Evolutionary conservation across 352 stramenopile species (phyloP).

Genomic region (Aphanomyces stellatus): DNA sequence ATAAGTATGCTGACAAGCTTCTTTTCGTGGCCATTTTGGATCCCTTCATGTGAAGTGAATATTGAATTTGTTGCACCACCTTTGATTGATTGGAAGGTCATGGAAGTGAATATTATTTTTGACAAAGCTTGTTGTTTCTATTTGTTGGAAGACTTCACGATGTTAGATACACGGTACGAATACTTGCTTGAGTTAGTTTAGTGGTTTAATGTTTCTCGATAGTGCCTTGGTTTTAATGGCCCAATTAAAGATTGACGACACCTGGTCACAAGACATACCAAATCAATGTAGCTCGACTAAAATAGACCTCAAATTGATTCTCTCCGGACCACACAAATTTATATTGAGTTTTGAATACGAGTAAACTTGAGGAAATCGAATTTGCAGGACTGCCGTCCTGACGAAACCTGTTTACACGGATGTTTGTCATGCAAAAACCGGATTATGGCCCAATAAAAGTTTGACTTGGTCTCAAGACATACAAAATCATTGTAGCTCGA

Average conservation of each 20-base stretch:
- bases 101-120: slow-evolving; percentile 49
- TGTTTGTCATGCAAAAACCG: neutral
- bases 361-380: neutral
- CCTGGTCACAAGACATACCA: slow-evolving; percentile 48
- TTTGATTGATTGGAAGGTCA: slow-evolving; percentile 65
- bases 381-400: neutral
- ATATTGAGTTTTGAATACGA: neutral
- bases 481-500: slow-evolving; percentile 45
- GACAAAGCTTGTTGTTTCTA: slow-evolving; percentile 62
- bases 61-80: slow-evolving; percentile 55
- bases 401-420: neutral
- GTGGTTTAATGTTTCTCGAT: neutral
- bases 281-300: slow-evolving; percentile 58
- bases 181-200: neutral
- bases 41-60: slow-evolving; percentile 35
- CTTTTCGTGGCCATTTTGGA: slow-evolving; percentile 52
- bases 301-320: slow-evolving; percentile 55
- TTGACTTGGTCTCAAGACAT: slow-evolving; percentile 54
- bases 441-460: slow-evolving; percentile 45
- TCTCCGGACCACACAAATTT: neutral
- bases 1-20: slow-evolving; percentile 54
- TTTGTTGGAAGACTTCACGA: slow-evolving; percentile 74
- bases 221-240: slow-evolving; percentile 63
- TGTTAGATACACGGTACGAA: slow-evolving; percentile 38
- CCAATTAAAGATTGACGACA: slow-evolving; percentile 52